Evolutionary conservation across 192 early-diverging fungal species (phyloP).

Genomic region (Rhizoclosmatium sp.): DNA sequence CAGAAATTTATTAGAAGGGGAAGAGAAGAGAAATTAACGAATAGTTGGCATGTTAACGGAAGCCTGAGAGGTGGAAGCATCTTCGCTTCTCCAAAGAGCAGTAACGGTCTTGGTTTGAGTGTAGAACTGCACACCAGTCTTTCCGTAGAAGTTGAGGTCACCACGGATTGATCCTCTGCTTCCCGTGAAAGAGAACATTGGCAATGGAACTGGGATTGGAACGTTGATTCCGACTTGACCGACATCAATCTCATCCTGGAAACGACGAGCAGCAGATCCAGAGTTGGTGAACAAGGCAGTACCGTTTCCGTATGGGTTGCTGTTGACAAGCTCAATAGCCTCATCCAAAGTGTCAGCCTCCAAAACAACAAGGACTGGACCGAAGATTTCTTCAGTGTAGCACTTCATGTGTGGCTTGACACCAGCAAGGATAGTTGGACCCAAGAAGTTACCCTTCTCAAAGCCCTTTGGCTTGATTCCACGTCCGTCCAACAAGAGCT

Average conservation of each 20-base stretch:
- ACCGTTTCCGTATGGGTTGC: constrained; percentile 84
- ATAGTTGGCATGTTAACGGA: constrained; percentile 90
- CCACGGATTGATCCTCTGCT: constrained; percentile 89
- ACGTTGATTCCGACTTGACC: constrained; percentile 91
- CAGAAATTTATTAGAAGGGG: not conserved
- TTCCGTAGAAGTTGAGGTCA: constrained; percentile 91
- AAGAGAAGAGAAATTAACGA: constrained; percentile 13
- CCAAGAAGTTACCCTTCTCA: constrained; percentile 94
- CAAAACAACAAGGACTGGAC: constrained; percentile 87
- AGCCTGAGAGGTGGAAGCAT: constrained; percentile 70
- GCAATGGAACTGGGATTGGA: constrained; percentile 95
- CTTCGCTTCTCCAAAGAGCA: constrained; percentile 90
- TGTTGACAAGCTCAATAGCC: constrained; percentile 89
- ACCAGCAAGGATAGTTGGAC: constrained; percentile 86
- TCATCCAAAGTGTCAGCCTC: constrained; percentile 87
- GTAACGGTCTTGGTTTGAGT: constrained; percentile 95
- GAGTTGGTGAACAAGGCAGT: constrained; percentile 86
- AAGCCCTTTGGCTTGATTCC: constrained; percentile 71
- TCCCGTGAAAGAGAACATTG: constrained; percentile 97
- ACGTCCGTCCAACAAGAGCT: constrained; percentile 88
- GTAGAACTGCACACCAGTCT: constrained; percentile 78
- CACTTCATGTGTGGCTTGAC: constrained; percentile 83
- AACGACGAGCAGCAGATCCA: constrained; percentile 86
- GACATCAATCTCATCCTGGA: constrained; percentile 87
- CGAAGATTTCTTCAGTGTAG: constrained; percentile 96